A percentile compares a stretch with the other conserved stretches of the same genome.
Conservation (phyloP, 2,329 filamentous ascomycete genomes). For the Colletotrichum aenigma region DNA sequence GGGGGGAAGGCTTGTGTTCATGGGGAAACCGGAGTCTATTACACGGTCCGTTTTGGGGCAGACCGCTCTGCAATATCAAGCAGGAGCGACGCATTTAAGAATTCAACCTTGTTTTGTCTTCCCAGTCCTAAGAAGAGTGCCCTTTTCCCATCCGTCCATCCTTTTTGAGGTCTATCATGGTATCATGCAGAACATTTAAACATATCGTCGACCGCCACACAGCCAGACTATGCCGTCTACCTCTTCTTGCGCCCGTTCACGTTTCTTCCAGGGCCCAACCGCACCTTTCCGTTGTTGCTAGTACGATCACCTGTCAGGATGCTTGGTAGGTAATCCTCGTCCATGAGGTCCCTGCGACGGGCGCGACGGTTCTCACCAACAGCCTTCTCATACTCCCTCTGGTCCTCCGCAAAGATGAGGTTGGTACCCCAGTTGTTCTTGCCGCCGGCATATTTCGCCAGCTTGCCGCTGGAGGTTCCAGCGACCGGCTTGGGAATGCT, state of each 20-base stretch:
- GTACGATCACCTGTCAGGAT: slow-evolving; percentile 82
- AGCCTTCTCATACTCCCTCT: slow-evolving; percentile 84
- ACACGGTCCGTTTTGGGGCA: slow-evolving; percentile 5
- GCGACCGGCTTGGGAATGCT: slow-evolving; percentile 90
- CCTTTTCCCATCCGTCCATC: background rate
- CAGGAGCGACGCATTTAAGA: background rate
- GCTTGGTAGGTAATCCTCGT: slow-evolving; percentile 87
- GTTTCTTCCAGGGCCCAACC: slow-evolving; percentile 83
- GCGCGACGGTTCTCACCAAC: slow-evolving; percentile 66
- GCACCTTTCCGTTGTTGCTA: slow-evolving; percentile 68
- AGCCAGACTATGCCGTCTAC: background rate
- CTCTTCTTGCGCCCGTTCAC: slow-evolving; percentile 61
- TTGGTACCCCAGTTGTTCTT: slow-evolving; percentile 86
- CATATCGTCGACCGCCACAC: background rate
- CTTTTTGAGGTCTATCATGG: slow-evolving; percentile 16
- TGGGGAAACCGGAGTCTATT: slow-evolving; percentile 5
- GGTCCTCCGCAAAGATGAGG: slow-evolving; percentile 89
- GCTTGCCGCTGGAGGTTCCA: slow-evolving; percentile 80
- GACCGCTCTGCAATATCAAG: background rate
- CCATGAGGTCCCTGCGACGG: slow-evolving; percentile 86
- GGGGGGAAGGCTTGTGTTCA: slow-evolving; percentile 14
- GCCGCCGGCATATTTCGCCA: slow-evolving; percentile 66
- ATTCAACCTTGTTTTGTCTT: slow-evolving; percentile 6
- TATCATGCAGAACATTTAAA: slow-evolving; percentile 22
- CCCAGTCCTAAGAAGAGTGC: background rate